A percentile compares a stretch with the other conserved stretches of the same genome.
These are phyloP conservation scores for Aspergillus sp. DNA, from an alignment of 2,329 filamentous ascomycete genomes.

Conservation along the genomic window DNA sequence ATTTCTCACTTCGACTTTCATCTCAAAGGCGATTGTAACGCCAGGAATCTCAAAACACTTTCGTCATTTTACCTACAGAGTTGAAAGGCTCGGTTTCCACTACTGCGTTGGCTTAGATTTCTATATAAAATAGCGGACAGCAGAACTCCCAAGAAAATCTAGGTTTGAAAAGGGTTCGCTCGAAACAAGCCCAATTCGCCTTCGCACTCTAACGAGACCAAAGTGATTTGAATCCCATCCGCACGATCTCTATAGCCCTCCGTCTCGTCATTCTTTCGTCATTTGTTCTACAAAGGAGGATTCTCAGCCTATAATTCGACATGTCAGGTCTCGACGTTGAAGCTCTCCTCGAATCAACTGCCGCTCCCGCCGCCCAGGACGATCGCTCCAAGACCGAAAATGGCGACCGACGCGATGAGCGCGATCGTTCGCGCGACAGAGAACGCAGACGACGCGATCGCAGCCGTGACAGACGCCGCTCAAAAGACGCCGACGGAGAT, in stretches of 20 bases:
- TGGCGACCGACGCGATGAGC: constrained; percentile 60
- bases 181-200: constrained; percentile 30
- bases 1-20: constrained; percentile 16
- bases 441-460: constrained; percentile 65
- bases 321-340: constrained; percentile 83
- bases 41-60: background rate
- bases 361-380: constrained; percentile 61
- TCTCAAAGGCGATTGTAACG: background rate
- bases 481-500: constrained; percentile 60
- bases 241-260: constrained; percentile 28
- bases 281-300: constrained; percentile 28
- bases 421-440: constrained; percentile 62
- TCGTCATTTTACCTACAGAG: background rate
- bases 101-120: background rate
- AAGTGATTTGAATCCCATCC: constrained; percentile 43
- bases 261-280: constrained; percentile 27
- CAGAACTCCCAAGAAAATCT: constrained; percentile 17
- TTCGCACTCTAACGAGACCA: constrained; percentile 39
- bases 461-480: constrained; percentile 58
- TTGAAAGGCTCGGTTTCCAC: background rate
- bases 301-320: constrained; percentile 36
- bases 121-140: background rate
- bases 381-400: constrained; percentile 61
- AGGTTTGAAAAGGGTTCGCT: constrained; percentile 39
- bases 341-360: constrained; percentile 85